A percentile compares a stretch with the other conserved stretches of the same genome.
These are phyloP conservation scores for Licmophora abbreviata DNA, from an alignment of 108 stramenopile genomes.

Conservation along the genomic window DNA sequence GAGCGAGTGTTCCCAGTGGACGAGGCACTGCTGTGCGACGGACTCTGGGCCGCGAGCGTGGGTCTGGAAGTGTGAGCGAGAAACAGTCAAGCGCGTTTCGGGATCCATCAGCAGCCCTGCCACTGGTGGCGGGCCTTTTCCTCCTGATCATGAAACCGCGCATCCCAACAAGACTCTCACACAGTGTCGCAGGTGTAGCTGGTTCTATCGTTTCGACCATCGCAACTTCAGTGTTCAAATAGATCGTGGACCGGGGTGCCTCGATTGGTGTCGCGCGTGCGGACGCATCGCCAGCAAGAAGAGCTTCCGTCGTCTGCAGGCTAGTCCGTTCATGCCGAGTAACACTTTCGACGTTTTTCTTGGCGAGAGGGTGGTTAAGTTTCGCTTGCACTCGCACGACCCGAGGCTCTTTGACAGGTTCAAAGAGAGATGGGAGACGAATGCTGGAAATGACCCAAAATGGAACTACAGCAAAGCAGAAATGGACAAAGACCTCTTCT, in stretches of 20 bases:
- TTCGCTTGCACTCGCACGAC: constrained; percentile 23
- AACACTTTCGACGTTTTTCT: constrained; percentile 5
- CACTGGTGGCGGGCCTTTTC: too few relatives aligned
- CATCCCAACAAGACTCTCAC: too few relatives aligned
- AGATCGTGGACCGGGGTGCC: too few relatives aligned
- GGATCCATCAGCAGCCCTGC: too few relatives aligned
- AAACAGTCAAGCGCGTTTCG: too few relatives aligned
- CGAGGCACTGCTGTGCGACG: constrained; percentile 1
- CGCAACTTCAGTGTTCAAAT: too few relatives aligned
- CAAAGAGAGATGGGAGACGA: constrained; percentile 13
- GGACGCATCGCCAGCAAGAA: constrained; percentile 14
- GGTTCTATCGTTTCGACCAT: too few relatives aligned
- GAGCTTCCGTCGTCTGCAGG: constrained; percentile 12
- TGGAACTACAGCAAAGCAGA: constrained; percentile 27
- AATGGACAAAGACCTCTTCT: constrained; percentile 19
- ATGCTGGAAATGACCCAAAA: constrained; percentile 1
- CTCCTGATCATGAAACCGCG: too few relatives aligned
- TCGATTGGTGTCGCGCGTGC: constrained; percentile 30
- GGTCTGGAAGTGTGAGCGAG: too few relatives aligned
- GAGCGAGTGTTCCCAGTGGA: constrained; percentile 14
- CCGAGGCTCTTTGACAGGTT: constrained; percentile 13
- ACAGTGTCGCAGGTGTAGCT: too few relatives aligned
- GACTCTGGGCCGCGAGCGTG: too few relatives aligned
- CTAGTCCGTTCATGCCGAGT: background rate
- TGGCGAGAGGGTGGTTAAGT: constrained; percentile 17